Conservation (phyloP, 2,329 filamentous ascomycete genomes). For the Colletotrichum sp. region DNA sequence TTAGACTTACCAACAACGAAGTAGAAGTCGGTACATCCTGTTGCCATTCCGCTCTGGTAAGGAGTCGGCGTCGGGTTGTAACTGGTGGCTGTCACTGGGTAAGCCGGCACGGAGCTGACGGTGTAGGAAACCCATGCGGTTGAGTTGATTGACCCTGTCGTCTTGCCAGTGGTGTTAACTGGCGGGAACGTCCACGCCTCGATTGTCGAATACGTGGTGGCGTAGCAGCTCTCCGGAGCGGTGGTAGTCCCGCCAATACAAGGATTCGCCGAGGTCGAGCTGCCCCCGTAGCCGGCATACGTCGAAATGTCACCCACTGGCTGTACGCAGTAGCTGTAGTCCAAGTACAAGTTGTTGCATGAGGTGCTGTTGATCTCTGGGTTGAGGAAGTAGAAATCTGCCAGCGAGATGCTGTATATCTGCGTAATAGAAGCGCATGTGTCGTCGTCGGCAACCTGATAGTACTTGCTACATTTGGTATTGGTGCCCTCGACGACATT, state of each 20-base stretch:
- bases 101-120: background rate
- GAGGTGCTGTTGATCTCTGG: background rate
- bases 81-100: background rate
- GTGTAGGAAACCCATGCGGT: background rate
- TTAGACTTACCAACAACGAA: background rate
- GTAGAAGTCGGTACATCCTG: background rate
- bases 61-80: background rate
- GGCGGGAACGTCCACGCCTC: background rate
- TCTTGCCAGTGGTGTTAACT: background rate
- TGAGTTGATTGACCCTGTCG: background rate
- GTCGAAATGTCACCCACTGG: conserved; percentile 16
- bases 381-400: conserved; percentile 1
- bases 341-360: background rate
- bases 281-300: background rate
- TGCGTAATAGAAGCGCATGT: background rate
- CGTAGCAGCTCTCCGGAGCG: background rate
- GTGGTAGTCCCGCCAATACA: background rate
- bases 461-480: background rate
- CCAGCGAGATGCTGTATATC: background rate
- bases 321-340: background rate
- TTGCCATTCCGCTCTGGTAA: background rate
- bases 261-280: background rate
- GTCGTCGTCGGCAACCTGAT: background rate
- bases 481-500: background rate
- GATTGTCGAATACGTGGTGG: background rate